These are phyloP conservation scores for Ophiocordyceps camponoti-floridani DNA, from an alignment of 2,329 filamentous ascomycete genomes.

Conservation along the genomic window DNA sequence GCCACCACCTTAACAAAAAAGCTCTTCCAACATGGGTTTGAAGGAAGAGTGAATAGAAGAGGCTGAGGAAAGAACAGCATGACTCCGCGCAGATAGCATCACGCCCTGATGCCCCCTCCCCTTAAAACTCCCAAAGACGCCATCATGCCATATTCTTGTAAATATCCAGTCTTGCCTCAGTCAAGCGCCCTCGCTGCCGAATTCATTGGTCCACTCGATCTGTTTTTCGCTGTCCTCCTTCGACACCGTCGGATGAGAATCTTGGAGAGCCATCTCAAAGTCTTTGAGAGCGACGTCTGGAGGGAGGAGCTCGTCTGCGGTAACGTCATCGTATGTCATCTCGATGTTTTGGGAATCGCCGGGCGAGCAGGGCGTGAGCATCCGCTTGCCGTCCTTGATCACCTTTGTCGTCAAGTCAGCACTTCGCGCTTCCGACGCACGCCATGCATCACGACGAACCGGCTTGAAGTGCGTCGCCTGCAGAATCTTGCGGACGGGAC, in stretches of 20 bases:
- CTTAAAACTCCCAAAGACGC: constrained; percentile 12
- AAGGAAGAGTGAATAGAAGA: too few relatives aligned
- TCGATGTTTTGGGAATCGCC: constrained; percentile 73
- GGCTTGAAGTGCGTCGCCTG: constrained; percentile 96
- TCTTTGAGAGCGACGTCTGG: constrained; percentile 79
- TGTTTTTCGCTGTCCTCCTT: constrained; percentile 69
- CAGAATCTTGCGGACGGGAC: constrained; percentile 89
- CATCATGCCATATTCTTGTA: constrained; percentile 9
- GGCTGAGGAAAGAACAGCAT: too few relatives aligned
- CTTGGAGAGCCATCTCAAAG: constrained; percentile 81
- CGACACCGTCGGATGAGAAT: constrained; percentile 78
- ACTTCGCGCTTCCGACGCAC: constrained; percentile 2
- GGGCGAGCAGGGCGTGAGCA: constrained; percentile 81
- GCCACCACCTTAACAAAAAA: too few relatives aligned
- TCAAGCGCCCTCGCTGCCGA: constrained; percentile 70
- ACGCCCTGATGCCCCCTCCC: constrained; percentile 6
- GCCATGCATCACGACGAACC: constrained; percentile 28
- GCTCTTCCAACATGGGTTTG: too few relatives aligned
- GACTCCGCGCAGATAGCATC: constrained; percentile 2
- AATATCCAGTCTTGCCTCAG: constrained; percentile 1
- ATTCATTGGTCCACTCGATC: constrained; percentile 88
- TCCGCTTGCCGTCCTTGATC: constrained; percentile 45
- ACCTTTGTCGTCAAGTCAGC: constrained; percentile 31
- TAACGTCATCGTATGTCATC: constrained; percentile 84
- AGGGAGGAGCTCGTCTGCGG: constrained; percentile 69